Percentiles rank a stretch among this genome's conserved stretches.
Conservation (phyloP, 2,329 filamentous ascomycete genomes). For the Fusarium ramigenum region DNA sequence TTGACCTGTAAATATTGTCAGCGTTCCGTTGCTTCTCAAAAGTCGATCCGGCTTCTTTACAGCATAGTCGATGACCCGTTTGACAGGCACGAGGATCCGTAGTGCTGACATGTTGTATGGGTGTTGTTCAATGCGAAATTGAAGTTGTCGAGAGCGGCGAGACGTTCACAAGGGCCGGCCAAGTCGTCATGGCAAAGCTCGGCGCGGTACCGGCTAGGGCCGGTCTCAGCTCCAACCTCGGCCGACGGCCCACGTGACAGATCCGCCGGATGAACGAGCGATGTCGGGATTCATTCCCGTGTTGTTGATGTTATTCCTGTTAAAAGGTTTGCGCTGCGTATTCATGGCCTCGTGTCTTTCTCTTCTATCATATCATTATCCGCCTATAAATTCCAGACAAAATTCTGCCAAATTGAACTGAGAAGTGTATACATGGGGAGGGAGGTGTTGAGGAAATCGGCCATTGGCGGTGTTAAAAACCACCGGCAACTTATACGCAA, state of each 20-base stretch:
- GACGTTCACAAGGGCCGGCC: constrained; percentile 30
- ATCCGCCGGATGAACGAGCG: constrained; percentile 23
- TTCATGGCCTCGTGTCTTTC: no score
- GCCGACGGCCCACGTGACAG: constrained; percentile 50
- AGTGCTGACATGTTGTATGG: constrained; percentile 65
- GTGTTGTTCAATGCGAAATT: constrained; percentile 40
- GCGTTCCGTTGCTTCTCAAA: constrained; percentile 4
- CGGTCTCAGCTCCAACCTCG: constrained; percentile 56
- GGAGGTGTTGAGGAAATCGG: neutral
- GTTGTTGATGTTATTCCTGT: neutral
- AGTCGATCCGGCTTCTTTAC: constrained; percentile 56
- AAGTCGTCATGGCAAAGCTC: constrained; percentile 43
- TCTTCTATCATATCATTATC: neutral
- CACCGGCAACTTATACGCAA: constrained; percentile 20
- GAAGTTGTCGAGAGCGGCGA: constrained; percentile 34
- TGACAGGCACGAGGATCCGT: constrained; percentile 81
- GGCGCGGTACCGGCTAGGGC: constrained; percentile 53
- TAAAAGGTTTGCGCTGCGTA: neutral
- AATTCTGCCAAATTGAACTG: neutral
- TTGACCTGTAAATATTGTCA: constrained; percentile 62
- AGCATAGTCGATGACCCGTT: constrained; percentile 88
- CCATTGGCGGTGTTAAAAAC: constrained; percentile 5
- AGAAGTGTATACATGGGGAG: neutral
- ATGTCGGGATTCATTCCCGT: constrained; percentile 21
- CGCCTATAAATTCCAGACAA: neutral